Base-by-base conservation (phyloP, 352 stramenopile species). In the Globisporangium sylvaticum region DNA sequence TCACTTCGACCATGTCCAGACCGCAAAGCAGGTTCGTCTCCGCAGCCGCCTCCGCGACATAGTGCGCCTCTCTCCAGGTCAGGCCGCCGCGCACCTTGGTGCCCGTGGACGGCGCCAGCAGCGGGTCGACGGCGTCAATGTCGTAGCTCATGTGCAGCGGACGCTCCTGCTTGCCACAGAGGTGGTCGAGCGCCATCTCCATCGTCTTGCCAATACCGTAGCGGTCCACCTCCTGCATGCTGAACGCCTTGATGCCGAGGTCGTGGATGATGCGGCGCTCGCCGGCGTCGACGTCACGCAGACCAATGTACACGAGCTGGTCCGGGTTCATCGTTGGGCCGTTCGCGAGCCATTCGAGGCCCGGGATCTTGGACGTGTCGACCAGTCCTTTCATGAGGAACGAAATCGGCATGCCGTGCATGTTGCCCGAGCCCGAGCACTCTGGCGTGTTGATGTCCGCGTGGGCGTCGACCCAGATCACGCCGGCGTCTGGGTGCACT, bases 401-500 rank as follows among this genome's bases (percentile, higher is more conserved):
- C 39, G 94, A 90, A 53, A 99, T 84, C 0, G 97, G 97, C 97
- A 99, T 99, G 50, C 97, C 97, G 80, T 99, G 97, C 91, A 99
- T 98, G 74, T 99, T 99, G 50, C 97, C 97, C 68, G 87, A 94
- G 53, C 79, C 90, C 22, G 88, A 97, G 18, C 83, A 87, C 25
- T 77, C 64, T 2, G 97, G 97, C n/a, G 94, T 98, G 83, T 99
- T 99, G 67, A 99, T 95, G 83, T 99, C 97, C 50, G 96, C 97
- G 80, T 99, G 97, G 6, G 97, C 97, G 73, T 99, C 97, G 42
- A 99, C 95, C 97, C 97, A 99, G 74, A 99, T 97, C 48, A 99
- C 81, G 46, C 95, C 94, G 9, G 95, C 95, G 64, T 98, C 81
- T 5, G 96, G 96, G 71, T 95, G 81, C 37, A 90, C 88, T 27